A percentile compares a stretch with the other conserved stretches of the same genome.
These are phyloP conservation scores for Russula abietina DNA, from an alignment of 768 basidiomycete species.

Conservation along the genomic window DNA sequence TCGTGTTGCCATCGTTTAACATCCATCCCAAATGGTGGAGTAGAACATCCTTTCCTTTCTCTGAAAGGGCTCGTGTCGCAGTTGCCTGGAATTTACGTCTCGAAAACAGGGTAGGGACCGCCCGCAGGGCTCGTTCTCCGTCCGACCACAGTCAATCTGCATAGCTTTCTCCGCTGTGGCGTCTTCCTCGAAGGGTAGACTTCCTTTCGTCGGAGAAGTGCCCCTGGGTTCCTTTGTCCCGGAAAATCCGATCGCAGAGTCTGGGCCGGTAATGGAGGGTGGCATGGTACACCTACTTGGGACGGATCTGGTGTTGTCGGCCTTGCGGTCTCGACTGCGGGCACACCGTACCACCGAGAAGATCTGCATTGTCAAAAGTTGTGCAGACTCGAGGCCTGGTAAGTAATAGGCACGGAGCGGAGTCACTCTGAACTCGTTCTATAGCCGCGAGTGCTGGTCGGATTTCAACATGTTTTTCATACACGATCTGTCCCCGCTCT, in stretches of 20 bases:
- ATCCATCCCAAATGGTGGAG: background rate
- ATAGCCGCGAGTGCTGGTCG: conserved; percentile 3
- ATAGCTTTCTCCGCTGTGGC: conserved; percentile 12
- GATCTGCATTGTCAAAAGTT: background rate
- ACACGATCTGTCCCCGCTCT: conserved; percentile 18
- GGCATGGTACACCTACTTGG: background rate
- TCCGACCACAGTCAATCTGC: background rate
- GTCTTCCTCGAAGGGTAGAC: background rate
- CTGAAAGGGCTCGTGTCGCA: background rate
- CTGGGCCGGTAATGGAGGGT: background rate
- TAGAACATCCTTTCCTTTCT: background rate
- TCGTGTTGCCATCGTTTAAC: background rate
- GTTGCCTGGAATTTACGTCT: background rate
- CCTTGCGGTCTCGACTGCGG: conserved; percentile 14
- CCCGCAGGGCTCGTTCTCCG: background rate
- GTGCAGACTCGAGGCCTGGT: background rate
- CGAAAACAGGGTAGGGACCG: background rate
- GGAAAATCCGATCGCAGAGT: conserved; percentile 6
- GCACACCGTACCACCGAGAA: background rate
- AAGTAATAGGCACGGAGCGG: conserved; percentile 9
- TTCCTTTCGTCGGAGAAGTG: background rate
- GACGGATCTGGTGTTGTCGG: background rate
- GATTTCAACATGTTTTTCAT: conserved; percentile 11
- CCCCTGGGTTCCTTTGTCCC: conserved; percentile 1
- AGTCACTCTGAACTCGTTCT: background rate